Evolutionary conservation across 2,329 filamentous ascomycete species (phyloP).

Genomic region (Penicillium thymicola): DNA sequence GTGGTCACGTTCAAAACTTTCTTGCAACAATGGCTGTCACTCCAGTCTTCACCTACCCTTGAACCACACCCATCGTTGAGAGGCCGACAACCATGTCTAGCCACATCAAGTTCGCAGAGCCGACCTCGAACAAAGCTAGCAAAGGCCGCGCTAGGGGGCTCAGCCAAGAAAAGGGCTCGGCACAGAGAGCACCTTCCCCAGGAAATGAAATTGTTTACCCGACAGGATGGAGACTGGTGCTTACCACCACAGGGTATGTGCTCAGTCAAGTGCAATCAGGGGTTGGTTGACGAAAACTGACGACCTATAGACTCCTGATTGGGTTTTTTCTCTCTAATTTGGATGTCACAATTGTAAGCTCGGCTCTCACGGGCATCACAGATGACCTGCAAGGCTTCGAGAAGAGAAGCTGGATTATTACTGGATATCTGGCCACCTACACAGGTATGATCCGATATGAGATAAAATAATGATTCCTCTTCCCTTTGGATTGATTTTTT

Average conservation of each 20-base stretch:
- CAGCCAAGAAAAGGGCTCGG: constrained; percentile 21
- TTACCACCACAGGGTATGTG: constrained; percentile 23
- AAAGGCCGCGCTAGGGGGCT: constrained; percentile 1
- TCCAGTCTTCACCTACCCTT: constrained; percentile 13
- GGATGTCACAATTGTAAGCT: constrained; percentile 37
- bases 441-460: constrained; percentile 24
- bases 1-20: constrained; percentile 19
- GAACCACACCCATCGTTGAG: constrained; percentile 14
- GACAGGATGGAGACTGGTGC: constrained; percentile 22
- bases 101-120: constrained; percentile 23
- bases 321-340: constrained; percentile 33
- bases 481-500: background rate
- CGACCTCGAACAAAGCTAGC: constrained; percentile 8
- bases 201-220: constrained; percentile 25
- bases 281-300: background rate
- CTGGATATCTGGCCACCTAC: constrained; percentile 35
- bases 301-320: constrained; percentile 22
- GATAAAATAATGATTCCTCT: background rate
- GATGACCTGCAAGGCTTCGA: constrained; percentile 33
- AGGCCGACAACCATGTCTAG: constrained; percentile 16
- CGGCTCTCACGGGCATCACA: constrained; percentile 34
- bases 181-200: constrained; percentile 19
- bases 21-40: constrained; percentile 15
- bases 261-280: background rate
- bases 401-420: constrained; percentile 36